These are phyloP conservation scores for Liquidambar formosana DNA, from an alignment of 164 flowering plant genomes.

Conservation along the genomic window DNA sequence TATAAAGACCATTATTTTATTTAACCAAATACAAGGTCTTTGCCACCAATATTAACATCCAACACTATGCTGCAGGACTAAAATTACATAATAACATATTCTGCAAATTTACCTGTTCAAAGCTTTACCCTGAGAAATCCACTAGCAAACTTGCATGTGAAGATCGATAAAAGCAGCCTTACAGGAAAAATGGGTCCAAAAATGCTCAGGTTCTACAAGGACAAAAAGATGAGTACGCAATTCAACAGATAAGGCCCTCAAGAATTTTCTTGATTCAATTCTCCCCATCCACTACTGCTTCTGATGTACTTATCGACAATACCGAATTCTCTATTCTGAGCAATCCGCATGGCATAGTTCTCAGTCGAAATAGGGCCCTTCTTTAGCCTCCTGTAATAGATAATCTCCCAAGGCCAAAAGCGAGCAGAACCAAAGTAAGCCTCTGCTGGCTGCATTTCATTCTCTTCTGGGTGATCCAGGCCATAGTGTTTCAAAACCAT, in stretches of 20 bases:
- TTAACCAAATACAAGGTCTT: no score
- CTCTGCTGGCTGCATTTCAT: conserved; percentile 28
- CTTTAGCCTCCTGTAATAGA: conserved; percentile 51
- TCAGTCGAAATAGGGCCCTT: conserved; percentile 54
- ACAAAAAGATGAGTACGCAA: neutral
- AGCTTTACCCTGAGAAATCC: neutral
- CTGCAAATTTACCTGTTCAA: conserved; percentile 14
- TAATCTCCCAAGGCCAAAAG: conserved; percentile 59
- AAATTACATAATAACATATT: neutral
- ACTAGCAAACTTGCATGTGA: conserved; percentile 5
- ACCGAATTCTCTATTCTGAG: conserved; percentile 56
- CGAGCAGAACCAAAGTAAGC: conserved; percentile 57
- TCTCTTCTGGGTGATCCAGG: conserved; percentile 33
- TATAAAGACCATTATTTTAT: no score
- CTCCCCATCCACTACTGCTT: conserved; percentile 66
- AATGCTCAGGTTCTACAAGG: neutral
- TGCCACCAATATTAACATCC: no score
- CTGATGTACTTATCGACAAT: conserved; percentile 56
- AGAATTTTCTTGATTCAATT: conserved; percentile 19
- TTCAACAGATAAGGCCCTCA: conserved; percentile 6
- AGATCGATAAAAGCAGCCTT: conserved; percentile 3
- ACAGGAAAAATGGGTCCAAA: no score
- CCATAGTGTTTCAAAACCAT: conserved; percentile 51
- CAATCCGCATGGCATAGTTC: conserved; percentile 51
- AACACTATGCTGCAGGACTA: neutral